Evolutionary conservation across 2,329 filamentous ascomycete genomes (phyloP).

Genomic region (Aspergillus pseudoviridinutans): DNA sequence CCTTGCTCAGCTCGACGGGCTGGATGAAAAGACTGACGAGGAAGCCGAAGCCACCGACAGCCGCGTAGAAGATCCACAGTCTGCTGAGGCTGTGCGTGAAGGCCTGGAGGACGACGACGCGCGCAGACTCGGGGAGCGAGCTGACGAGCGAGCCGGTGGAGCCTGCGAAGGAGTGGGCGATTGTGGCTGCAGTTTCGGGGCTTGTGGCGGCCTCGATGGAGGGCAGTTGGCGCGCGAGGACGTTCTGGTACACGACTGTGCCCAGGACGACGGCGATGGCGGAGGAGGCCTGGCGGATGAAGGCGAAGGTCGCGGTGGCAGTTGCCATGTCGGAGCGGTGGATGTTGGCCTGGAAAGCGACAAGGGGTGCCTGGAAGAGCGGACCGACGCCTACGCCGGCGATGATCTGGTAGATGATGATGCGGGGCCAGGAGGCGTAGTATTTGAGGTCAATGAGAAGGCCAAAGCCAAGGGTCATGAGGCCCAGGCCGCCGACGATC

Average conservation of each 20-base stretch:
- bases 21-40: conserved; percentile 39
- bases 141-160: conserved; percentile 32
- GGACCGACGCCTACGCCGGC: conserved; percentile 59
- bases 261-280: conserved; percentile 58
- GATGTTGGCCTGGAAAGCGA: conserved; percentile 62
- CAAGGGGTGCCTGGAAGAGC: conserved; percentile 60
- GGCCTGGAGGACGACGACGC: conserved; percentile 35
- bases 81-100: conserved; percentile 44
- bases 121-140: conserved; percentile 30
- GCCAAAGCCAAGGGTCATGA: conserved; percentile 64
- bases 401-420: conserved; percentile 55
- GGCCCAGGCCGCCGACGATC: conserved; percentile 56
- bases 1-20: conserved; percentile 35
- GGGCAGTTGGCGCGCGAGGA: conserved; percentile 30
- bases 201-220: conserved; percentile 27
- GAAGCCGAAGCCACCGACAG: conserved; percentile 32
- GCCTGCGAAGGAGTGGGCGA: conserved; percentile 33
- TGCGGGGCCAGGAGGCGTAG: conserved; percentile 50
- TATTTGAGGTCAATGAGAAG: conserved; percentile 57
- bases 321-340: conserved; percentile 58
- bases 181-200: conserved; percentile 20
- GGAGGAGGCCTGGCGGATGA: conserved; percentile 56
- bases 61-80: conserved; percentile 51
- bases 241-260: conserved; percentile 45
- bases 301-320: conserved; percentile 60